Percentiles rank a stretch among this genome's conserved stretches.
phyloP scores from a whole-genome alignment of 257 asterid genomes.

The Solanum habrochaites region DNA sequence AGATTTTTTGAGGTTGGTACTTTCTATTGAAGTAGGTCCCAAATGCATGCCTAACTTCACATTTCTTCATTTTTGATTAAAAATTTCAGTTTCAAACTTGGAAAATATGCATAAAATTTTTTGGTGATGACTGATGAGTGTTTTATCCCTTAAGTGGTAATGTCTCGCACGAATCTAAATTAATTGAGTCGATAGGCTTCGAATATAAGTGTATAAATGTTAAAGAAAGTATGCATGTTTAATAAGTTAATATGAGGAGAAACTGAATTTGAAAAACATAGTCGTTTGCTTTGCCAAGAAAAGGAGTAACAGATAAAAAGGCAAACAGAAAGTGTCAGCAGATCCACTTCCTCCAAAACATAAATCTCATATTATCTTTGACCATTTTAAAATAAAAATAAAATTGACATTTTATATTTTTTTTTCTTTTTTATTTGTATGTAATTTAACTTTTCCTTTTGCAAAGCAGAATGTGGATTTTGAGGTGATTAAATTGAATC shows the following conservation, averaged over 20 bases:
- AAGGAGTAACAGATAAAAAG: not conserved
- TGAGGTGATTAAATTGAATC: not conserved
- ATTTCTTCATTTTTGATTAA: not conserved
- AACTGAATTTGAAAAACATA: not conserved
- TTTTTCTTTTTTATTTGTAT: not conserved
- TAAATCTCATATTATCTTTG: not conserved
- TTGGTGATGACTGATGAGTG: not conserved
- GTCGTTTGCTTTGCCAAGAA: not conserved
- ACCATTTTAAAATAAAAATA: not conserved
- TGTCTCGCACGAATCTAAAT: not conserved
- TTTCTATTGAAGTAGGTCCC: not conserved
- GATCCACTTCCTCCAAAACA: not conserved
- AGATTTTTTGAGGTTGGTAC: not conserved
- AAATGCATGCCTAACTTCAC: not conserved
- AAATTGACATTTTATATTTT: not conserved
- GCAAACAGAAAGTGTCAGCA: not conserved
- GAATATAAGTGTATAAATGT: not conserved
- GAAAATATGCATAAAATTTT: not conserved
- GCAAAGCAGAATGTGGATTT: not conserved
- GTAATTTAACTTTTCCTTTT: not conserved
- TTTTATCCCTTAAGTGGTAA: not conserved
- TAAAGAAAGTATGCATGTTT: no score
- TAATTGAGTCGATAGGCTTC: not conserved
- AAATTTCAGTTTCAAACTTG: not conserved
- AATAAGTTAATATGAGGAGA: not conserved